These are phyloP conservation scores for Thuidium tamariscinum DNA, from an alignment of 225 moss, liverwort and hornwort species.

Conservation along the genomic window DNA sequence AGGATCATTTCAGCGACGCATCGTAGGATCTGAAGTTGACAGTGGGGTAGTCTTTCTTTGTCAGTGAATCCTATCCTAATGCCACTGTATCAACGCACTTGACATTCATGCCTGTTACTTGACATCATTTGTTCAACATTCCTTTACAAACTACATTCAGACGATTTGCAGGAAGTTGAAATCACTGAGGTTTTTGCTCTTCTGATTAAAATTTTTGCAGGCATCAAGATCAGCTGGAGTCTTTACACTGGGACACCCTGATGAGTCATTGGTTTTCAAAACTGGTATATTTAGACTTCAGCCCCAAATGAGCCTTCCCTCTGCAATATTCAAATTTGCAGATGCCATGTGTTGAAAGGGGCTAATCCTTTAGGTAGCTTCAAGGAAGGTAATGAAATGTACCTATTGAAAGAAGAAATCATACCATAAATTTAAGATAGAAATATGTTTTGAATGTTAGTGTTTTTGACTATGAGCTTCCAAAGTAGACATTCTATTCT, in stretches of 20 bases:
- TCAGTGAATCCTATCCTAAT: background rate
- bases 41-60: slow-evolving; percentile 10
- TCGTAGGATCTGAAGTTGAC: background rate
- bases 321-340: background rate
- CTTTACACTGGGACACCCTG: slow-evolving; percentile 74
- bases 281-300: slow-evolving; percentile 36
- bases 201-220: slow-evolving; percentile 6
- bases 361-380: background rate
- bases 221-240: slow-evolving; percentile 47
- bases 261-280: slow-evolving; percentile 73
- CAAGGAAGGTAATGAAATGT: background rate
- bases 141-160: background rate
- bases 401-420: background rate
- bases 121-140: background rate
- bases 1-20: slow-evolving; percentile 49
- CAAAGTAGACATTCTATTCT: background rate
- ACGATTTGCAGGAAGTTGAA: background rate
- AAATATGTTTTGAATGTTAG: background rate
- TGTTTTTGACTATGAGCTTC: background rate
- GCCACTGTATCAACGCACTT: background rate
- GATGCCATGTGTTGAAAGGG: background rate
- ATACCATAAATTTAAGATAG: background rate
- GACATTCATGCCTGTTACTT: background rate
- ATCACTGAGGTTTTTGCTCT: background rate
- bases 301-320: background rate